Percentiles rank a stretch among this genome's conserved stretches.
phyloP scores from a whole-genome alignment of 768 basidiomycete species.

The Arthromyces matolae region DNA sequence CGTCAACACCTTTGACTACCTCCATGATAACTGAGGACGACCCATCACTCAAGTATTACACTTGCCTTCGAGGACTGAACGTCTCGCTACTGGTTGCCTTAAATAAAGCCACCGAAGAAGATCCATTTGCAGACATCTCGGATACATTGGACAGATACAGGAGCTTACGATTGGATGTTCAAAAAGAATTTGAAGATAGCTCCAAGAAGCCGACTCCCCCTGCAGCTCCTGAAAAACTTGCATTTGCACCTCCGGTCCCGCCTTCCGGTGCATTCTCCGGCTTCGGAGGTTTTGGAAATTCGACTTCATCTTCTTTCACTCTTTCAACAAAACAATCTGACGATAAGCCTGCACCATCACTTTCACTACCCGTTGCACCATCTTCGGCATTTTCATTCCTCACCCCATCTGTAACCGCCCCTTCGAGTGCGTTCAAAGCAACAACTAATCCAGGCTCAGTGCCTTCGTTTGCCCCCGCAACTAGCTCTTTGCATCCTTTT shows the following conservation, averaged over 20 bases:
- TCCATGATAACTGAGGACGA: slow-evolving; percentile 20
- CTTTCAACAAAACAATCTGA: too few species aligned
- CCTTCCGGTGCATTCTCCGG: slow-evolving; percentile 9
- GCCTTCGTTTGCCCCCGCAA: too few species aligned
- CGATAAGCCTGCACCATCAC: too few species aligned
- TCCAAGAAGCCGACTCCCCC: slow-evolving; percentile 9
- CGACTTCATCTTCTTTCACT: not conserved
- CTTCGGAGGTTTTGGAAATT: slow-evolving; percentile 31
- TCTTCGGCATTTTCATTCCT: too few species aligned
- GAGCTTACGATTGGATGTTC: slow-evolving; percentile 47
- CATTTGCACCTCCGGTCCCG: slow-evolving; percentile 21
- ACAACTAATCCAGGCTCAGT: too few species aligned
- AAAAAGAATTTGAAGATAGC: slow-evolving; percentile 49
- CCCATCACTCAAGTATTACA: slow-evolving; percentile 52
- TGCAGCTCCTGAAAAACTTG: slow-evolving; percentile 11
- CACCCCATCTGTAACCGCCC: too few species aligned
- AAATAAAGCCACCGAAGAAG: slow-evolving; percentile 54
- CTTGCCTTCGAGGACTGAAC: slow-evolving; percentile 72
- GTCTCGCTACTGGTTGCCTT: slow-evolving; percentile 58
- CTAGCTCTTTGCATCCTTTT: too few species aligned
- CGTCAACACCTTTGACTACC: slow-evolving; percentile 6
- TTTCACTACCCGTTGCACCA: too few species aligned
- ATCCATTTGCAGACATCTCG: slow-evolving; percentile 69
- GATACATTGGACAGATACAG: slow-evolving; percentile 57
- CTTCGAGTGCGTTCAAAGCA: too few species aligned